Percentiles rank a stretch among this genome's conserved stretches.
Evolutionary conservation across 257 asterid species (phyloP).

Genomic region (Rhazya stricta): DNA sequence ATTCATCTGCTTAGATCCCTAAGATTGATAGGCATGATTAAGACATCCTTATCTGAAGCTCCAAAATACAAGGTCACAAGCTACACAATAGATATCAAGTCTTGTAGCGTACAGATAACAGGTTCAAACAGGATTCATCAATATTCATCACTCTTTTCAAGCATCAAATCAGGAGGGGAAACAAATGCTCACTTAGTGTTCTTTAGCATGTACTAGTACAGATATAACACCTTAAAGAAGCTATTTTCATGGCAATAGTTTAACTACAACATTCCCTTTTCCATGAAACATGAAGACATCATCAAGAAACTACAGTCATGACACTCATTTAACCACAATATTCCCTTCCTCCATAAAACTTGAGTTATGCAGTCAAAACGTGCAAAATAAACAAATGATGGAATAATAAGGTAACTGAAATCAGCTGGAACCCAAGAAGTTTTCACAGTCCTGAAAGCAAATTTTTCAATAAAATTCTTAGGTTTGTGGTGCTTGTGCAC

Average conservation of each 20-base stretch:
- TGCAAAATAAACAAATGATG: neutral
- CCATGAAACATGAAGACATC: neutral
- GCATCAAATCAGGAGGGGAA: neutral
- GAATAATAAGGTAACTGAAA: slow-evolving; percentile 35
- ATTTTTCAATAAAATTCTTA: slow-evolving; percentile 54
- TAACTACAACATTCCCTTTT: neutral
- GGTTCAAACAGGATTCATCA: too few species aligned
- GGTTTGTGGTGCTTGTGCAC: slow-evolving; percentile 80
- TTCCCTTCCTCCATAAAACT: neutral
- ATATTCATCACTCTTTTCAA: too few species aligned
- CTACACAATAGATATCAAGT: neutral
- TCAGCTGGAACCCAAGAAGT: slow-evolving; percentile 76
- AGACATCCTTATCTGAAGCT: neutral
- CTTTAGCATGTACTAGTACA: neutral
- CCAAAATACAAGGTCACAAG: neutral
- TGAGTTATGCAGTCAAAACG: neutral
- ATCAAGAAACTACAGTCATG: too few species aligned
- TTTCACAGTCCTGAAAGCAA: slow-evolving; percentile 74
- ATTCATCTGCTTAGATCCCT: neutral
- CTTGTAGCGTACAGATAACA: neutral
- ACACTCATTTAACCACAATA: too few species aligned
- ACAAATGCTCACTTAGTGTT: neutral
- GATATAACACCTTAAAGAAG: neutral
- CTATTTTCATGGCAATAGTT: too few species aligned
- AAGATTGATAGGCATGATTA: too few species aligned